Evolutionary conservation across 345 rosid species (phyloP).

Genomic region (Populus davidiana): DNA sequence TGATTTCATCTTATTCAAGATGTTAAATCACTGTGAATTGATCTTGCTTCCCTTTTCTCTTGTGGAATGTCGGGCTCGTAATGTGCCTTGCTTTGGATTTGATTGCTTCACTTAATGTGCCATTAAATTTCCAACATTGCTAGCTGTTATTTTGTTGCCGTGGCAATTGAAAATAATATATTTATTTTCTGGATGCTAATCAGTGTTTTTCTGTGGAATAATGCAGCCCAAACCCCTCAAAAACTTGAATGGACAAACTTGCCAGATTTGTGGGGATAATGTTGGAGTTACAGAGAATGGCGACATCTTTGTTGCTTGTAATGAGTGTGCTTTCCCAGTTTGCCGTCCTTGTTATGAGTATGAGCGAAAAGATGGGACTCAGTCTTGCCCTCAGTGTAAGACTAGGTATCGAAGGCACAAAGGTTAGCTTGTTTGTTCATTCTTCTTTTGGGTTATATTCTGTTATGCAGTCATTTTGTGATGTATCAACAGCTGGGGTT

Average conservation of each 20-base stretch:
- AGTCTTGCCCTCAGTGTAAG: constrained; percentile 99
- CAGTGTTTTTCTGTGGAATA: constrained; percentile 7
- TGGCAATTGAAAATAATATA: not conserved
- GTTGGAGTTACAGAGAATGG: constrained; percentile 62
- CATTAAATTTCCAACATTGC: not conserved
- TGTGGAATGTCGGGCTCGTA: not conserved
- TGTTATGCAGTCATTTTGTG: not conserved
- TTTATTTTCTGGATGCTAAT: constrained; percentile 13
- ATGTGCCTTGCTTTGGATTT: constrained; percentile 1
- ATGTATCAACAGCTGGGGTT: not conserved
- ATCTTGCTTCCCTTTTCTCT: not conserved
- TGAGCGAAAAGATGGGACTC: constrained; percentile 97
- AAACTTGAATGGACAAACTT: constrained; percentile 67
- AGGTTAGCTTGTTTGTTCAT: constrained; percentile 42
- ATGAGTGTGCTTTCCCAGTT: constrained; percentile 98
- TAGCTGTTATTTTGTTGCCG: not conserved
- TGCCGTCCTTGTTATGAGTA: constrained; percentile 98
- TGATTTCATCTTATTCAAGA: not conserved
- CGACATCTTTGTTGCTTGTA: constrained; percentile 92
- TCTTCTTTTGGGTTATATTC: not conserved
- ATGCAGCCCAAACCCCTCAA: constrained; percentile 86
- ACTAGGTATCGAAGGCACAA: constrained; percentile 91
- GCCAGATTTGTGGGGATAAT: constrained; percentile 95
- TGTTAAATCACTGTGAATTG: not conserved
- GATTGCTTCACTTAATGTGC: not conserved